Evolutionary conservation across 768 basidiomycete species (phyloP).

Genomic region (Austroboletus eburneus): DNA sequence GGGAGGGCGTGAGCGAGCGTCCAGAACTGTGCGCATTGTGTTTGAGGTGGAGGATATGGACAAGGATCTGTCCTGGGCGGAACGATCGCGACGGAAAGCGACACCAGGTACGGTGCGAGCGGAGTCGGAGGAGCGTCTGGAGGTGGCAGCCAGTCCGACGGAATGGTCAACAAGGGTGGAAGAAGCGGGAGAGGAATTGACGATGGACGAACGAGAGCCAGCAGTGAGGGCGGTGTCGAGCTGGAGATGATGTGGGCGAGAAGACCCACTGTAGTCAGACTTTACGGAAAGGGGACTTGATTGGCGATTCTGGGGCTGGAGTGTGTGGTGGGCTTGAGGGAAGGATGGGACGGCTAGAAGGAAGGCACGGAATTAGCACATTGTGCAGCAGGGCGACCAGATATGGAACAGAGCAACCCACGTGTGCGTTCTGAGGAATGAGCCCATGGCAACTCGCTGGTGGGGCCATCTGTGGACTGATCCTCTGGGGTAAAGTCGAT

Average conservation of each 20-base stretch:
- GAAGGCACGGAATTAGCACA: constrained; percentile 23
- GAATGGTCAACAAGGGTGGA: constrained; percentile 37
- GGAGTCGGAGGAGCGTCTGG: constrained; percentile 70
- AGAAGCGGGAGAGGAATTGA: constrained; percentile 43
- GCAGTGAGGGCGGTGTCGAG: constrained; percentile 51
- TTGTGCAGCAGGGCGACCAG: constrained; percentile 23
- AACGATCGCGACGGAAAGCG: constrained; percentile 55
- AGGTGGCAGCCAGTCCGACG: constrained; percentile 18
- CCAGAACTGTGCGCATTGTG: constrained; percentile 45
- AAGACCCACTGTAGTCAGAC: constrained; percentile 35
- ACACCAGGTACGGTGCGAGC: constrained; percentile 53
- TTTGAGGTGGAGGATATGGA: constrained; percentile 67
- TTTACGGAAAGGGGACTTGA: constrained; percentile 37
- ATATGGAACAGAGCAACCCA: constrained; percentile 34
- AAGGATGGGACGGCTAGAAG: constrained; percentile 24
- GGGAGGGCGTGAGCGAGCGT: constrained; percentile 33
- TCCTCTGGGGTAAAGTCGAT: constrained; percentile 46
- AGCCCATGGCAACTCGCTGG: constrained; percentile 60
- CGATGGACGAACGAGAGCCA: constrained; percentile 38
- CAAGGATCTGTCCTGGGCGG: constrained; percentile 65
- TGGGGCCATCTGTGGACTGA: constrained; percentile 37
- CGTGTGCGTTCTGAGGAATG: constrained; percentile 37
- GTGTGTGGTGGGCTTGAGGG: constrained; percentile 21
- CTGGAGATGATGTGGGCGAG: constrained; percentile 51
- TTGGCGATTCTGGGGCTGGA: constrained; percentile 26